These are phyloP conservation scores for Rhizophagus clarus DNA, from an alignment of 192 early-diverging fungal genomes.

Conservation along the genomic window DNA sequence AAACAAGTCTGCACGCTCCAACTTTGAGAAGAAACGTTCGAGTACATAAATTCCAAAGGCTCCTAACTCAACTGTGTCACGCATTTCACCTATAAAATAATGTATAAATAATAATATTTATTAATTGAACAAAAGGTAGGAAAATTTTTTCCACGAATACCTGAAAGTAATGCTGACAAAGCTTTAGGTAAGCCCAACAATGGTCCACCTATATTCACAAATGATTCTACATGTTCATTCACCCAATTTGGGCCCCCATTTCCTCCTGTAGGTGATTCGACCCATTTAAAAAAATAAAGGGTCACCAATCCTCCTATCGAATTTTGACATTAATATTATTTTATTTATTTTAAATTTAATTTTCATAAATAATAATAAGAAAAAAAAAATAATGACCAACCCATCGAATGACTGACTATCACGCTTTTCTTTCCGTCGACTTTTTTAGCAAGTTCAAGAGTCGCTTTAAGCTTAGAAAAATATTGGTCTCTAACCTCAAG, in stretches of 20 bases:
- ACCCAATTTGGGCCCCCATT: constrained; percentile 74
- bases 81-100: constrained; percentile 64
- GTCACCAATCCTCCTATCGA: constrained; percentile 63
- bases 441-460: constrained; percentile 63
- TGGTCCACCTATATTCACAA: constrained; percentile 86
- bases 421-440: constrained; percentile 56
- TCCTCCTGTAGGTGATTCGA: constrained; percentile 64
- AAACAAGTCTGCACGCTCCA: constrained; percentile 74
- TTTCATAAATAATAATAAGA: neutral
- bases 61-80: constrained; percentile 83
- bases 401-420: constrained; percentile 69
- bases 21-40: constrained; percentile 81
- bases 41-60: constrained; percentile 75
- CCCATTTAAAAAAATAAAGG: constrained; percentile 90
- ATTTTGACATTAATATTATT: neutral
- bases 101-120: neutral
- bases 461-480: constrained; percentile 74
- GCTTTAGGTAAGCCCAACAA: constrained; percentile 87
- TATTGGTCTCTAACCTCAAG: constrained; percentile 82
- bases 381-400: constrained; percentile 24
- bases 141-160: constrained; percentile 5
- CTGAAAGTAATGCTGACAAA: constrained; percentile 69
- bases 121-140: neutral
- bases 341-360: no score
- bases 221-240: constrained; percentile 72